These are phyloP conservation scores for Plasmopara muralis DNA, from an alignment of 352 stramenopile genomes.

Conservation along the genomic window DNA sequence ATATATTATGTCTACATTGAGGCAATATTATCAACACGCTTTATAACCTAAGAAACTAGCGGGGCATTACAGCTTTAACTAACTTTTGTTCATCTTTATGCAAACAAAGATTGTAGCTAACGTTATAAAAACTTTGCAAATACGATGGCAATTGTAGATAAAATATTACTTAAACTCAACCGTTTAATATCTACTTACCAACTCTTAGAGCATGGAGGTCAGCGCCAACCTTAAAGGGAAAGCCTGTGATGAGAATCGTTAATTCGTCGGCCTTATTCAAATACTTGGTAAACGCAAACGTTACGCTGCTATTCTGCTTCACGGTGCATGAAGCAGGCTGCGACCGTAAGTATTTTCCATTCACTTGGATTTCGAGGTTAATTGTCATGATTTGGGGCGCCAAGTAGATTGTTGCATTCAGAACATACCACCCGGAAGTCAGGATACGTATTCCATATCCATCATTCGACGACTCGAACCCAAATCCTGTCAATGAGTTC, in stretches of 20 bases:
- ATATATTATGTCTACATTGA: too few relatives aligned
- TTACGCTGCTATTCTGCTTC: slow-evolving; percentile 3
- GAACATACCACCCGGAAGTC: background rate
- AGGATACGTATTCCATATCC: slow-evolving; percentile 1
- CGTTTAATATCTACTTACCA: background rate
- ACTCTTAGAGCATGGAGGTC: slow-evolving; percentile 4
- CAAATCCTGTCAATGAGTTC: background rate
- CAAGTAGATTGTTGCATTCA: slow-evolving; percentile 1
- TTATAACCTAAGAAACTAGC: too few relatives aligned
- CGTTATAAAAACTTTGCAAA: too few relatives aligned
- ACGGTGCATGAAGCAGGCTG: background rate
- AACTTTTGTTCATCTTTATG: too few relatives aligned
- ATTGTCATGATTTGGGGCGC: background rate
- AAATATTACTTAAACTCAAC: too few relatives aligned
- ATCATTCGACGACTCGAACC: background rate
- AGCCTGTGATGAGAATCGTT: slow-evolving; percentile 1
- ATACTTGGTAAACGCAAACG: slow-evolving; percentile 1
- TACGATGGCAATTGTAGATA: too few relatives aligned
- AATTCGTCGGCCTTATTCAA: slow-evolving; percentile 6
- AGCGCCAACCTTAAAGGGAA: background rate
- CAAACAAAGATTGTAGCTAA: too few relatives aligned
- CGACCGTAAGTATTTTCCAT: slow-evolving; percentile 2
- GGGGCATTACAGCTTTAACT: too few relatives aligned
- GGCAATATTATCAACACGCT: too few relatives aligned
- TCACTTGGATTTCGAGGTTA: background rate